Percentiles rank a stretch among this genome's conserved stretches.
Evolutionary conservation across 139 green algal genomes (phyloP).

Genomic region (Asterochloris sp.): DNA sequence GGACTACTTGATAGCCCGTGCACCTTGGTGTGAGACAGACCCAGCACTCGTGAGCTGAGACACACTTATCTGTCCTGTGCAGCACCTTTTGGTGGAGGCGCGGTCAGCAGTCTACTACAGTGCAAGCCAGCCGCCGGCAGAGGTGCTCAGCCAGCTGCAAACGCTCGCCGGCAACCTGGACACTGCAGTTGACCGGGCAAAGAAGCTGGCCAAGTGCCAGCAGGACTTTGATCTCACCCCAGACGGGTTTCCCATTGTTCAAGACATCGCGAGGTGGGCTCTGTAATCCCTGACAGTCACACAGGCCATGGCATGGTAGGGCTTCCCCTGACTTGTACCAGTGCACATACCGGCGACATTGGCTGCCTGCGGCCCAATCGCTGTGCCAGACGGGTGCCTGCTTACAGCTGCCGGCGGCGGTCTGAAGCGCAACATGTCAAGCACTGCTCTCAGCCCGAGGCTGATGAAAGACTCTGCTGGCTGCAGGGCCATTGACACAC

Average conservation of each 20-base stretch:
- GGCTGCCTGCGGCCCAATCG: neutral
- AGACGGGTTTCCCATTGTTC: neutral
- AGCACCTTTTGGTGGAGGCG: too few relatives aligned
- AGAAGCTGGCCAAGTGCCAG: conserved; percentile 6
- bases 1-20: too few relatives aligned
- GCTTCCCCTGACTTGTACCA: neutral
- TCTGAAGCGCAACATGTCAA: too few relatives aligned
- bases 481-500: too few relatives aligned
- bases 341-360: neutral
- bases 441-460: too few relatives aligned
- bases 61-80: too few relatives aligned
- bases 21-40: too few relatives aligned
- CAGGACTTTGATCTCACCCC: conserved; percentile 7
- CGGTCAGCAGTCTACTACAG: too few relatives aligned
- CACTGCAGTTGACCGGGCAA: neutral
- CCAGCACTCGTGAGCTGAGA: too few relatives aligned
- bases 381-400: too few relatives aligned
- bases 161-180: neutral
- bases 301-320: neutral
- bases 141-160: conserved; percentile 4
- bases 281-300: neutral
- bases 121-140: neutral
- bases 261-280: neutral
- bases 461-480: too few relatives aligned
- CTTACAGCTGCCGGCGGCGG: too few relatives aligned